Evolutionary conservation across 257 asterid species (phyloP), one percentile per base, ranked within the genome.

Genomic region (Solanum neorickii): DNA sequence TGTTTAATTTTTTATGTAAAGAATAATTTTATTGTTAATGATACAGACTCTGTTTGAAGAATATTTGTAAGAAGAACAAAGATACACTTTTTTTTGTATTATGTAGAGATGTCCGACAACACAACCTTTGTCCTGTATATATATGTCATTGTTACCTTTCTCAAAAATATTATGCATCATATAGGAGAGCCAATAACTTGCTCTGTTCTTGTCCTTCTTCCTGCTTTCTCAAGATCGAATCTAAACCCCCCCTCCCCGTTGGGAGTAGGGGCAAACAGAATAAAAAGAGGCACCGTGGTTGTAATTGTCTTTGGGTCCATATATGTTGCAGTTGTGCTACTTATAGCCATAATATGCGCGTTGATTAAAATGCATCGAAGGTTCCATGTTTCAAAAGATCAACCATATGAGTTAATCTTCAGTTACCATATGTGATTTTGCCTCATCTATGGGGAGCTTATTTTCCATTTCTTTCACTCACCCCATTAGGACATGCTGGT

Each of bases 231-330:
- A 78, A 27, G 41, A 18, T 78, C 35, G 41, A 59, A 25, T 65
- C 27, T 27, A 27, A 27, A 27, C 27, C 93, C 27, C 42, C 92
- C 33, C 33, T 0, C 33, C 33, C 33, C 33, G 33, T 25, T 90
- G 49, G 88, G 88, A 7, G 65, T 3, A 70, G 80, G 39, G 35
- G 77, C 88, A 39, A 23, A 21, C 68, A 90, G 93, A 87, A 85
- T 84, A 42, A 87, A 88, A 90, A 93, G 88, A 91, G 92, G 93
- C 9, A 88, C 86, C 0, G 33, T 93, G 89, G 91, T 89, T 11
- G 95, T 93, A 87, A 90, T 90, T 46, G 56, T 91, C 31, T 70
- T 92, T 42, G 95, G 91, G 41, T 39, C 88, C 75, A 44, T 93
- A 87, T 35, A 41, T 25, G 87, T 77, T 84, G 91, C 88, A 44